phyloP scores from a whole-genome alignment of 2,329 filamentous ascomycete species.

The Macrophomina pseudophaseolina region DNA sequence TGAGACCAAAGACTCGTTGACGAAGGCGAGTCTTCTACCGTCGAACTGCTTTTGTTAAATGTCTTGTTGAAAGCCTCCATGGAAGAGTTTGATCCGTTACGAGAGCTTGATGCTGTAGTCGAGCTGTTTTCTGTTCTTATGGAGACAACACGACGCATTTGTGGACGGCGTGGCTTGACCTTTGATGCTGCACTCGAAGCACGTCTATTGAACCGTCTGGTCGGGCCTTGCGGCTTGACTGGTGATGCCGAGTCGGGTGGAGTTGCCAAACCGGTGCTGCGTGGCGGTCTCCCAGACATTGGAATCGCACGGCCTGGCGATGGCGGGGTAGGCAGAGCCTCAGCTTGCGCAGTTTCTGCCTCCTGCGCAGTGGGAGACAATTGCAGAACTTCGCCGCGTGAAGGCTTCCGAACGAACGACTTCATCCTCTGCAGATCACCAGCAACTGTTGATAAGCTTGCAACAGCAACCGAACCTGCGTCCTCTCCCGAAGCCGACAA shows the following conservation, averaged over 20 bases:
- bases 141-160: neutral
- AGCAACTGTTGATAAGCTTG: slow-evolving; percentile 19
- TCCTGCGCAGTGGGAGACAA: neutral
- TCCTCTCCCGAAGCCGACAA: slow-evolving; percentile 11
- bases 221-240: slow-evolving; percentile 5
- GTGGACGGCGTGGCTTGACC: slow-evolving; percentile 1
- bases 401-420: slow-evolving; percentile 26
- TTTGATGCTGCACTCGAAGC: slow-evolving; percentile 12
- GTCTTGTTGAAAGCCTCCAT: slow-evolving; percentile 17
- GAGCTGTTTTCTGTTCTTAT: neutral
- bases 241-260: slow-evolving; percentile 24
- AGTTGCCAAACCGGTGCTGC: slow-evolving; percentile 9
- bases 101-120: slow-evolving; percentile 1
- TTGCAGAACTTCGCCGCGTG: slow-evolving; percentile 1
- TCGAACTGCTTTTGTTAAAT: neutral
- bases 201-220: slow-evolving; percentile 11
- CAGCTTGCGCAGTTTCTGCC: neutral
- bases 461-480: slow-evolving; percentile 19
- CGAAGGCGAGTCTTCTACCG: neutral
- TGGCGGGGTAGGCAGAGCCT: slow-evolving; percentile 8
- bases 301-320: neutral
- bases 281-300: slow-evolving; percentile 5
- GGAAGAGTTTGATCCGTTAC: slow-evolving; percentile 4
- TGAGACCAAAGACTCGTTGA: slow-evolving; percentile 10
- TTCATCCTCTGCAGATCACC: slow-evolving; percentile 24